Conservation (phyloP, 2,329 filamentous ascomycete species). For the Ploettnerulaceae sp. region DNA sequence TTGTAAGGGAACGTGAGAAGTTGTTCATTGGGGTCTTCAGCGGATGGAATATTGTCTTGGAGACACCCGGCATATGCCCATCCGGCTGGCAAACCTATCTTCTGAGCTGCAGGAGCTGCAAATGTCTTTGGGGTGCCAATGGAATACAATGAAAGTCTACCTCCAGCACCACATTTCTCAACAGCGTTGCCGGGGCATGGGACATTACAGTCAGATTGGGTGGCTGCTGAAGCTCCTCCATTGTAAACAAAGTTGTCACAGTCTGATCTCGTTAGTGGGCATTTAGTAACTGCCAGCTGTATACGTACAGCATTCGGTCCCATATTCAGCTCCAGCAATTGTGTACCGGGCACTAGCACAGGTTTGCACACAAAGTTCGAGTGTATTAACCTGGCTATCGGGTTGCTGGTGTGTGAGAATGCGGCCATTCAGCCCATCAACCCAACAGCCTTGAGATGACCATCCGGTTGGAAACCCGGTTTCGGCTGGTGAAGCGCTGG, state of each 20-base stretch:
- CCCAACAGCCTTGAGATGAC: conserved; percentile 27
- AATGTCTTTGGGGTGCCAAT: not conserved
- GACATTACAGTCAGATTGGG: conserved; percentile 35
- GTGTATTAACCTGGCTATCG: conserved; percentile 20
- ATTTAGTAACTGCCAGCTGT: not conserved
- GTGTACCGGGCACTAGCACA: conserved; percentile 29
- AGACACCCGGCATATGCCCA: conserved; percentile 26
- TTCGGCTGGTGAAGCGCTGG: conserved; percentile 5
- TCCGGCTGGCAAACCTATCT: conserved; percentile 15
- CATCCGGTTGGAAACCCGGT: conserved; percentile 26
- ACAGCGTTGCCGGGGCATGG: conserved; percentile 21
- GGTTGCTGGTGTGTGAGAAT: conserved; percentile 23
- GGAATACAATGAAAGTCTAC: conserved; percentile 19
- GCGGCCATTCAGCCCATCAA: conserved; percentile 25
- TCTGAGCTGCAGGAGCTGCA: conserved; percentile 16
- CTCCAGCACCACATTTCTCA: conserved; percentile 20
- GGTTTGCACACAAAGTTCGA: conserved; percentile 33
- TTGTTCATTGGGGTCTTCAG: conserved; percentile 14
- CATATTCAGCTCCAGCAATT: conserved; percentile 36
- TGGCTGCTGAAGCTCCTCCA: conserved; percentile 20
- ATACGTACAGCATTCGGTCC: conserved; percentile 23
- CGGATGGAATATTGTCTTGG: conserved; percentile 55
- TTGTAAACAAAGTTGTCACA: conserved; percentile 29
- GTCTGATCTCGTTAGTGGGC: conserved; percentile 8
- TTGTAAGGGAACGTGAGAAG: conserved; percentile 20